Conservation (phyloP, 148 eudicot species). For the Tetragonia tetragonoides region DNA sequence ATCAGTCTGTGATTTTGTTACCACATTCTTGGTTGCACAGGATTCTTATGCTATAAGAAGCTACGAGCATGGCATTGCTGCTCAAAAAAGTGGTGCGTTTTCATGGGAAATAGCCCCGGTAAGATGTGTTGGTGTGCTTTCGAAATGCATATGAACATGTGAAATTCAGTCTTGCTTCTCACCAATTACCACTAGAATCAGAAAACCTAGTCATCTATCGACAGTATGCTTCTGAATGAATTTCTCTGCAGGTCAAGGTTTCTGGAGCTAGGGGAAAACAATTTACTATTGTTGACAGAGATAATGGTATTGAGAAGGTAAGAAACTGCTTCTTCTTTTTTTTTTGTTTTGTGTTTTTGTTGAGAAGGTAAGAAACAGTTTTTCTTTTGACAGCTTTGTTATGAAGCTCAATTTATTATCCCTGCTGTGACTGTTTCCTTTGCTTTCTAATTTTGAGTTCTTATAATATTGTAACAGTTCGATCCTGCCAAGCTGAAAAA, state of each 20-base stretch:
- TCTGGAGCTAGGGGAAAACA: constrained; percentile 65
- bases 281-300: constrained; percentile 53
- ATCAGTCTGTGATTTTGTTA: constrained; percentile 17
- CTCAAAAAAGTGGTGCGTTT: constrained; percentile 77
- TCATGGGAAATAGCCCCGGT: constrained; percentile 95
- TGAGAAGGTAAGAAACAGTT: constrained; percentile 46
- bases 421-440: background rate
- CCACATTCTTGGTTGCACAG: constrained; percentile 30
- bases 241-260: constrained; percentile 52
- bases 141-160: background rate
- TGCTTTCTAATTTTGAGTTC: background rate
- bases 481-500: constrained; percentile 77
- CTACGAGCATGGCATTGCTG: constrained; percentile 81
- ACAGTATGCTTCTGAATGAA: background rate
- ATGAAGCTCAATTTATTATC: background rate
- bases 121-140: constrained; percentile 25
- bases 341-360: background rate
- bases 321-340: constrained; percentile 11
- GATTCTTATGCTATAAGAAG: constrained; percentile 90
- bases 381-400: constrained; percentile 13
- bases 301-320: constrained; percentile 81
- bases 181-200: background rate
- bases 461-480: constrained; percentile 42
- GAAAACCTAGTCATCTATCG: background rate
- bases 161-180: background rate